Percentiles rank a stretch among this genome's conserved stretches.
Evolutionary conservation across 2,329 filamentous ascomycete species (phyloP).

Genomic region (Thielaviopsis musarum): DNA sequence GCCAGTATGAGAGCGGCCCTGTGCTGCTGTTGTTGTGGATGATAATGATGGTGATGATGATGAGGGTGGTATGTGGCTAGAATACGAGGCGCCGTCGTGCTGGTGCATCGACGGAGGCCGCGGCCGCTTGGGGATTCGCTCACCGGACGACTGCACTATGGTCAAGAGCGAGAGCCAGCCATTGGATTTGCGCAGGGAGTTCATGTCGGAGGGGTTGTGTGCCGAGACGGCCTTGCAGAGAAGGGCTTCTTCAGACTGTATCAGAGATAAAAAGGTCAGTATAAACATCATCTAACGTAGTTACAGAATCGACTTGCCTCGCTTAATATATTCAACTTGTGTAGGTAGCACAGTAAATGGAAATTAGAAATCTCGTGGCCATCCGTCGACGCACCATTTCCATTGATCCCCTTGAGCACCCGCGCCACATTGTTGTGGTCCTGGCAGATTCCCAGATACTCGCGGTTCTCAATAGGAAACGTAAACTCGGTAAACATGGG

Average conservation of each 20-base stretch:
- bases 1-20: not conserved
- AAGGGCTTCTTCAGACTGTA: slow-evolving; percentile 72
- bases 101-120: slow-evolving; percentile 14
- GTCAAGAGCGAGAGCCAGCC: slow-evolving; percentile 90
- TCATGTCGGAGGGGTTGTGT: slow-evolving; percentile 64
- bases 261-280: slow-evolving; percentile 3
- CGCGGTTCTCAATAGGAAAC: slow-evolving; percentile 86
- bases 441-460: slow-evolving; percentile 71
- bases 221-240: slow-evolving; percentile 71
- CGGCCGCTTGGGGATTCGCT: slow-evolving; percentile 70
- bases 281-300: slow-evolving; percentile 8
- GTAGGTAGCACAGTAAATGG: slow-evolving; percentile 79
- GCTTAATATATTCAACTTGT: slow-evolving; percentile 61
- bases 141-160: slow-evolving; percentile 93
- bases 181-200: slow-evolving; percentile 68
- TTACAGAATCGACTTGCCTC: slow-evolving; percentile 41
- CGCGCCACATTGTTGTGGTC: slow-evolving; percentile 54
- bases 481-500: slow-evolving; percentile 57
- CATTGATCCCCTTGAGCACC: slow-evolving; percentile 43
- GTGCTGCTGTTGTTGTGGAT: slow-evolving; percentile 11
- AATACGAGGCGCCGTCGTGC: slow-evolving; percentile 6
- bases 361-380: slow-evolving; percentile 73
- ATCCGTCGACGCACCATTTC: slow-evolving; percentile 15
- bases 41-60: not conserved
- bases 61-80: slow-evolving; percentile 4